Evolutionary conservation across 768 basidiomycete genomes (phyloP).

Genomic region (Lactarius tabidus): DNA sequence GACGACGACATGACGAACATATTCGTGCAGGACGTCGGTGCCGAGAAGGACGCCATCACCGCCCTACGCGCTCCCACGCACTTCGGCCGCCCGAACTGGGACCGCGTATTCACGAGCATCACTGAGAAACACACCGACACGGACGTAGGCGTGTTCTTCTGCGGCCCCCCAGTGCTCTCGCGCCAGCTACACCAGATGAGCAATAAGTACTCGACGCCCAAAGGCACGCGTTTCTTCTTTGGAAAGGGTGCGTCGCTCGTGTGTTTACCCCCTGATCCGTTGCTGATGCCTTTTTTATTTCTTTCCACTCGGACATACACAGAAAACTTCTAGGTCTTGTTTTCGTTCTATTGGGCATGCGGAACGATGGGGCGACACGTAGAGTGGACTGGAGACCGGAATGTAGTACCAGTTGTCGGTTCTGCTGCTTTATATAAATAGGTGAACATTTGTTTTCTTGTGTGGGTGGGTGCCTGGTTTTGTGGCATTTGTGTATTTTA

Average conservation of each 20-base stretch:
- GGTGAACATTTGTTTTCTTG: neutral
- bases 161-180: constrained; percentile 73
- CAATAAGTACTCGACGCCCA: constrained; percentile 80
- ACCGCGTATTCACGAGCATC: constrained; percentile 67
- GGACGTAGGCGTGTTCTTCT: constrained; percentile 92
- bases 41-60: constrained; percentile 89
- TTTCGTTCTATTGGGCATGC: neutral
- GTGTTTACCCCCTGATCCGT: neutral
- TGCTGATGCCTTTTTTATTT: neutral
- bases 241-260: constrained; percentile 59
- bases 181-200: constrained; percentile 68
- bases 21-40: constrained; percentile 88
- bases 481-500: neutral
- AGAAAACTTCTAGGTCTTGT: constrained; percentile 13
- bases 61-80: constrained; percentile 87
- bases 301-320: neutral
- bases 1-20: constrained; percentile 95
- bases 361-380: neutral
- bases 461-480: neutral
- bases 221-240: constrained; percentile 83
- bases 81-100: constrained; percentile 88
- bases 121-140: constrained; percentile 81
- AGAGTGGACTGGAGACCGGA: neutral
- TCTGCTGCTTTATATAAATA: neutral
- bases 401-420: neutral